Conservation (phyloP, 2,329 filamentous ascomycete species). For the Exophiala xenobiotica region DNA sequence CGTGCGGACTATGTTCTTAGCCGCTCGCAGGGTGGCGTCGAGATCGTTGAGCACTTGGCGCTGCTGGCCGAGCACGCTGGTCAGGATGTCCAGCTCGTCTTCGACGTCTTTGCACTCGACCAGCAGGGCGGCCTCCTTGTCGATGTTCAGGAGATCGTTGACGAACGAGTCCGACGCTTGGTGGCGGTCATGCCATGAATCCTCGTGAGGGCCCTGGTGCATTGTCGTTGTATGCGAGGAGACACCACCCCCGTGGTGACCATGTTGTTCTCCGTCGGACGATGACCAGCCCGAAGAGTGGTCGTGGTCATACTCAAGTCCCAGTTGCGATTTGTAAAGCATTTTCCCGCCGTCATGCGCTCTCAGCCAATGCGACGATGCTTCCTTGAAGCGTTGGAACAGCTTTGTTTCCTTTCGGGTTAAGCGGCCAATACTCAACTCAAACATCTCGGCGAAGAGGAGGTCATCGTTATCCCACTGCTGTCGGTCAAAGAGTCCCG, state of each 20-base stretch:
- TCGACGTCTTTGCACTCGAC: slow-evolving; percentile 67
- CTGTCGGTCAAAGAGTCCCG: slow-evolving; percentile 61
- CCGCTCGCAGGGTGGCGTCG: slow-evolving; percentile 40
- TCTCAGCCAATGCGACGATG: slow-evolving; percentile 53
- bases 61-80: slow-evolving; percentile 53
- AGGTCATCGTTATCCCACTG: slow-evolving; percentile 57
- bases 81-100: slow-evolving; percentile 65
- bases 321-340: slow-evolving; percentile 55
- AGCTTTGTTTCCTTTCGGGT: slow-evolving; percentile 58
- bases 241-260: slow-evolving; percentile 32
- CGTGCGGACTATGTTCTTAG: slow-evolving; percentile 7
- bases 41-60: slow-evolving; percentile 49
- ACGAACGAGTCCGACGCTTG: slow-evolving; percentile 46
- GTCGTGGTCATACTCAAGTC: slow-evolving; percentile 54
- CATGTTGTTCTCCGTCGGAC: slow-evolving; percentile 33
- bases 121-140: slow-evolving; percentile 57
- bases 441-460: slow-evolving; percentile 68
- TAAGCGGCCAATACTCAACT: slow-evolving; percentile 58
- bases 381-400: slow-evolving; percentile 60
- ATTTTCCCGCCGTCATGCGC: slow-evolving; percentile 25
- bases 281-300: slow-evolving; percentile 1
- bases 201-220: no score
- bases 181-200: slow-evolving; percentile 26
- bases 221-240: no score
- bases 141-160: slow-evolving; percentile 58